Conservation (phyloP, 495 filamentous ascomycete species). For the Tuber microsphaerosporum region DNA sequence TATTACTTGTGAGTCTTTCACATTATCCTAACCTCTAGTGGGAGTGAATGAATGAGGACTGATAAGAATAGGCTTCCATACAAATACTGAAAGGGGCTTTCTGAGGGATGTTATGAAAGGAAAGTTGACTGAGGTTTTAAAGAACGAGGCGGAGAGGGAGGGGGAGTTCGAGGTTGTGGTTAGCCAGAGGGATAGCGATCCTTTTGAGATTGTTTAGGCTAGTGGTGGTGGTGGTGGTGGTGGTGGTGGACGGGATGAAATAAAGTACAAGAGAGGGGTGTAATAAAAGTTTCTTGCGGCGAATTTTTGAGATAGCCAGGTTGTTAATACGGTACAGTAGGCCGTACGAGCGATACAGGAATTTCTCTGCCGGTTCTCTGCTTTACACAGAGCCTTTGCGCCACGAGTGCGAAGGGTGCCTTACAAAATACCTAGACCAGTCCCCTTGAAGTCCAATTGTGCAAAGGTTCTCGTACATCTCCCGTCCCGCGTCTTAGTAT, state of each 20-base stretch:
- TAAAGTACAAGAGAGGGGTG: not conserved
- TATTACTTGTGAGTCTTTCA: conserved; percentile 48
- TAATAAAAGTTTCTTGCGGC: not conserved
- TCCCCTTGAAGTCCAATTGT: too few species aligned
- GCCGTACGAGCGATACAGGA: too few species aligned
- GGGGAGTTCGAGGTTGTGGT: conserved; percentile 56
- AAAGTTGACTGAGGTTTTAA: conserved; percentile 55
- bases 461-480: too few species aligned
- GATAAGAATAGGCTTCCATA: conserved; percentile 60
- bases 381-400: too few species aligned
- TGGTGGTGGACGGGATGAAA: not conserved
- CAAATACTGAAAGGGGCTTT: conserved; percentile 81
- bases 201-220: conserved; percentile 56
- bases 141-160: conserved; percentile 49
- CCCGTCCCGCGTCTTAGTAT: too few species aligned
- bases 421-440: too few species aligned
- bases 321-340: too few species aligned
- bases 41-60: conserved; percentile 6
- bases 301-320: not conserved
- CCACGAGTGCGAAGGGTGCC: too few species aligned
- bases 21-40: not conserved
- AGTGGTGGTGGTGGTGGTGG: not conserved
- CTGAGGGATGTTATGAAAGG: conserved; percentile 61
- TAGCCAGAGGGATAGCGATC: conserved; percentile 74
- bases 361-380: too few species aligned